These are phyloP conservation scores for Neofusicoccum sp. DNA, from an alignment of 2,329 filamentous ascomycete species.

Conservation along the genomic window DNA sequence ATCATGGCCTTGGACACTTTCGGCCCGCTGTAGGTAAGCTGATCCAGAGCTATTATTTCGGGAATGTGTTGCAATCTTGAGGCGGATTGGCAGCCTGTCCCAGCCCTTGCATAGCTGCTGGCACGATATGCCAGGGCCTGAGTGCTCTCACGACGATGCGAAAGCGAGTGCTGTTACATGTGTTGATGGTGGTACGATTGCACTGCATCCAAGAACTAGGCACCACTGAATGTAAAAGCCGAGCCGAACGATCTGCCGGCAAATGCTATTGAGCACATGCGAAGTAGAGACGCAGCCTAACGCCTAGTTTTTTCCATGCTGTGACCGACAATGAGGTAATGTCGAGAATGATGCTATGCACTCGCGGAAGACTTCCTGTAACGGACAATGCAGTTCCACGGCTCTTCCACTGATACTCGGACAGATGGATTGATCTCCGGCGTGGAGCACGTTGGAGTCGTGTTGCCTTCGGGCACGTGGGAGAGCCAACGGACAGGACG, in stretches of 20 bases:
- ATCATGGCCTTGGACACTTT: constrained; percentile 6
- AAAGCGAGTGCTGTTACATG: constrained; percentile 4
- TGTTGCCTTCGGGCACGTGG: constrained; percentile 9
- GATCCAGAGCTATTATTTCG: constrained; percentile 5
- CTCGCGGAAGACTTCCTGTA: neutral
- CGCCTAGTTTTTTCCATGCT: neutral
- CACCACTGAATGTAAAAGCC: neutral
- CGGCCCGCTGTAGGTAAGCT: constrained; percentile 18
- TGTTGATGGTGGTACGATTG: neutral
- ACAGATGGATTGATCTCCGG: neutral
- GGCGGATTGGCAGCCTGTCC: neutral
- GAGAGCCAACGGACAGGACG: neutral
- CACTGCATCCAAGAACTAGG: neutral
- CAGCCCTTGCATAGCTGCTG: constrained; percentile 8
- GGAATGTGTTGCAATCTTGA: constrained; percentile 9
- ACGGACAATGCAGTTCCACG: constrained; percentile 4
- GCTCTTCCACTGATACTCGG: neutral
- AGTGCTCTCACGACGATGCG: neutral
- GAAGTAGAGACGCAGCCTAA: neutral
- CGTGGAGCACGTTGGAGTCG: neutral
- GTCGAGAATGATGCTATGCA: constrained; percentile 1
- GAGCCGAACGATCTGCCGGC: constrained; percentile 5
- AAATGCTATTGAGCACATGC: neutral
- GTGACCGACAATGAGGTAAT: neutral
- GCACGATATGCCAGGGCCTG: constrained; percentile 1